Evolutionary conservation across 1,284 basidiomycete genomes (phyloP).

Genomic region (Vanrija humicola): DNA sequence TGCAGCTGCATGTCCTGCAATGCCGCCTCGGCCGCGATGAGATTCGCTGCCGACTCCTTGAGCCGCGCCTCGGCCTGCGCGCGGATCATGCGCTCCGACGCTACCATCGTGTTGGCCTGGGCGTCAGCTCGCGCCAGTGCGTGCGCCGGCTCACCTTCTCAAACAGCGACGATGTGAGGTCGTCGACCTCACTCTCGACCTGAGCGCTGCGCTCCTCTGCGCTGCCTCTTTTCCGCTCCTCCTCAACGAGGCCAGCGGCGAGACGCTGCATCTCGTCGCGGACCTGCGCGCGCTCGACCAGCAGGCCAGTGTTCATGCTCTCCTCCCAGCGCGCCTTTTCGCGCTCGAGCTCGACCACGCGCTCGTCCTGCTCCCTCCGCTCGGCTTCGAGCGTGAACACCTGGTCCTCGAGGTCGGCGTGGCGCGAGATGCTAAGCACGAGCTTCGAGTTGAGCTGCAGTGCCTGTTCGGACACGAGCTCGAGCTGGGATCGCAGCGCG

Average conservation of each 20-base stretch:
- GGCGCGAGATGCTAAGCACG: slow-evolving; percentile 82
- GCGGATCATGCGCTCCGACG: slow-evolving; percentile 72
- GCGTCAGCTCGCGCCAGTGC: not conserved
- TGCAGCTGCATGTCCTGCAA: slow-evolving; percentile 78
- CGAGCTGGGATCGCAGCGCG: slow-evolving; percentile 72
- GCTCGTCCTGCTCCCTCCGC: slow-evolving; percentile 53
- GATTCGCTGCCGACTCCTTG: slow-evolving; percentile 69
- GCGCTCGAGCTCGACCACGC: slow-evolving; percentile 67
- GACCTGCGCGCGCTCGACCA: slow-evolving; percentile 89
- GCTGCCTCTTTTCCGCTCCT: slow-evolving; percentile 82
- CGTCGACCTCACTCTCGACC: slow-evolving; percentile 87
- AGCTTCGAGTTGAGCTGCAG: slow-evolving; percentile 87
- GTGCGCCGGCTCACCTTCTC: slow-evolving; percentile 51
- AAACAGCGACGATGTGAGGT: slow-evolving; percentile 83
- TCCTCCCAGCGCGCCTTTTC: slow-evolving; percentile 50
- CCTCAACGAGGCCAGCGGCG: slow-evolving; percentile 91
- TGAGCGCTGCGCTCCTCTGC: slow-evolving; percentile 73
- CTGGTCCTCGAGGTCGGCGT: slow-evolving; percentile 90
- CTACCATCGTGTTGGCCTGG: slow-evolving; percentile 87
- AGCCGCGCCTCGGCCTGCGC: slow-evolving; percentile 79
- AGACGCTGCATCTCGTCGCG: slow-evolving; percentile 85
- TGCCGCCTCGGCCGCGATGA: slow-evolving; percentile 80
- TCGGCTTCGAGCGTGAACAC: slow-evolving; percentile 57
- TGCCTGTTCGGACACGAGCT: slow-evolving; percentile 83
- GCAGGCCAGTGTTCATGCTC: slow-evolving; percentile 63